Evolutionary conservation across 2,329 filamentous ascomycete genomes (phyloP), one percentile per base, ranked within the genome.

Genomic region (Cyphellophora europaea): DNA sequence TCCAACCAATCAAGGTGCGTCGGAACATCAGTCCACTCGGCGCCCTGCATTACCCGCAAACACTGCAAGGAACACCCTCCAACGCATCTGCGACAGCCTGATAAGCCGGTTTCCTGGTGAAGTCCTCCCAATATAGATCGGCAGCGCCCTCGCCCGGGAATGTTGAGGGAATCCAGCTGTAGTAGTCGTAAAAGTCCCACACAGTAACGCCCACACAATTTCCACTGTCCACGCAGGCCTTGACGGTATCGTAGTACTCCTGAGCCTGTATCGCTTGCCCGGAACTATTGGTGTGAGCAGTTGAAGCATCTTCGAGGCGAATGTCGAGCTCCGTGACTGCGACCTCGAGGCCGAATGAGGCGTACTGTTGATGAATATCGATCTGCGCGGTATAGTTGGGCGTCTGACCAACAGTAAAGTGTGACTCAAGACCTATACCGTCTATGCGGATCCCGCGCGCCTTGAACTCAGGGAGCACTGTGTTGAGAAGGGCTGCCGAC

Each of bases 241-340:
- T 45, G 11, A 55, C 51, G 12, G 52, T 46, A 34, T 47, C 49
- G 17, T 47, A 35, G 35, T 56, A 60, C 30, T 59, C 53, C 5
- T 46, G 51, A 8, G 50, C 45, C 44, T 60, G 57, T 6, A 54
- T 40, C 11, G 49, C 46, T 28, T 46, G 46, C 14, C 27, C 42
- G 13, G 40, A 47, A 19, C 40, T 36, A 28, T 44, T 36, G 25
- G 47, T 50, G 21, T 35, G 43, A 2, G 45, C 49, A n/a, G n/a
- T n/a, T n/a, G n/a, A n/a, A 11, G 33, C 42, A 27, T 40, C 17
- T 2, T 42, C 25, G 39, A 74, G 59, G 17, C 70, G 67, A 39
- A 64, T 65, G 44, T 74, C 69, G 5, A 73, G 56, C n/a, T 55
- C 55, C 1, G 52, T 48, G 5, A 73, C 60, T 2, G 64, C 57